phyloP scores from a whole-genome alignment of 306 rosid species.

The Quercus suber region DNA sequence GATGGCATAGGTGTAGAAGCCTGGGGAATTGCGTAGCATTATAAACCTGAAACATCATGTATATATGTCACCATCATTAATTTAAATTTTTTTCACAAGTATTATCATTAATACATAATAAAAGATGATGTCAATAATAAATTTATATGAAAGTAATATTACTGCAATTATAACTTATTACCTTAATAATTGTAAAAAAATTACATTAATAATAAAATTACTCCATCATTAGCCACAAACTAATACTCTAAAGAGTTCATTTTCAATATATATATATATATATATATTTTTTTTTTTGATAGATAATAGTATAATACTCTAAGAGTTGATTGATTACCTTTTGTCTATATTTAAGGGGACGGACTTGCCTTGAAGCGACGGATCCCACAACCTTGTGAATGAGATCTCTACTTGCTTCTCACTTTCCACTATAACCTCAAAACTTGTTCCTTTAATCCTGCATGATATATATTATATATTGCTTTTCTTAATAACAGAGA shows the following conservation, averaged over 20 bases:
- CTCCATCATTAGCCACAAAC: too few species aligned
- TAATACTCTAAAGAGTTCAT: too few species aligned
- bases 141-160: too few species aligned
- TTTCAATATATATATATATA: not conserved
- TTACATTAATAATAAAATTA: too few species aligned
- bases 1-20: constrained; percentile 80
- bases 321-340: constrained; percentile 47
- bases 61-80: constrained; percentile 5
- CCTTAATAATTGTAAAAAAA: too few species aligned
- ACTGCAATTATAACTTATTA: too few species aligned
- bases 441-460: constrained; percentile 79
- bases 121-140: fast-evolving
- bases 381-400: constrained; percentile 80
- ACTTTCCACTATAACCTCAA: constrained; percentile 61
- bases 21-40: constrained; percentile 75
- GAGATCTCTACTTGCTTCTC: constrained; percentile 86
- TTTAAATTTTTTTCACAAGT: too few species aligned
- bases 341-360: constrained; percentile 91
- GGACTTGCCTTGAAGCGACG: constrained; percentile 68
- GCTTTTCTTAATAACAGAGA: too few species aligned
- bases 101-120: too few species aligned
- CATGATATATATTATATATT: not conserved
- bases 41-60: constrained; percentile 54
- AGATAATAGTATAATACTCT: too few species aligned
- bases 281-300: not conserved